Evolutionary conservation across 2,329 filamentous ascomycete genomes (phyloP).

Genomic region (Tolypocladium endophyticum): DNA sequence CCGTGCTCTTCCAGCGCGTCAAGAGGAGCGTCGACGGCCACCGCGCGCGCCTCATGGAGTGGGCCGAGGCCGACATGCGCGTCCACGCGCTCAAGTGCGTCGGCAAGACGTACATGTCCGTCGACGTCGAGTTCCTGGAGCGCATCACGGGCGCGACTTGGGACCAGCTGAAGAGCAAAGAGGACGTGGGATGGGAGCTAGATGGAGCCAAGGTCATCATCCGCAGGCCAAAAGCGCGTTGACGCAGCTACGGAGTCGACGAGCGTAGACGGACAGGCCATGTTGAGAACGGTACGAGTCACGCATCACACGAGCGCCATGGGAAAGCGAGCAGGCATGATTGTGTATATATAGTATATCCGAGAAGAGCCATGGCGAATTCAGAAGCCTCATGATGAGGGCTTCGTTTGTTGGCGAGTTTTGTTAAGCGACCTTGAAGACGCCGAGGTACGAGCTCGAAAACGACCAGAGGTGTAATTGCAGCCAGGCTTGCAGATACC

Average conservation of each 20-base stretch:
- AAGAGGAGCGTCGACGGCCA: slow-evolving; percentile 70
- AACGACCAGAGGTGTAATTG: neutral
- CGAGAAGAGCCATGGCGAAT: too few species aligned
- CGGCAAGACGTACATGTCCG: slow-evolving; percentile 67
- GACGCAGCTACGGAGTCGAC: slow-evolving; percentile 5
- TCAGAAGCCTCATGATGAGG: neutral
- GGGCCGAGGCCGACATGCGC: slow-evolving; percentile 64
- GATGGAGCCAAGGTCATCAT: slow-evolving; percentile 68
- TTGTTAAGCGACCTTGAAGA: neutral
- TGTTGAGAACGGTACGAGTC: neutral
- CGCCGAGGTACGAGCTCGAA: neutral
- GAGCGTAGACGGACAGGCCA: neutral
- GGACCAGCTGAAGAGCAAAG: slow-evolving; percentile 54
- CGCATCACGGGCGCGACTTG: slow-evolving; percentile 58
- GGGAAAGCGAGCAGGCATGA: neutral
- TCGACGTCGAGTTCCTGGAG: slow-evolving; percentile 61
- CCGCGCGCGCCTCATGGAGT: slow-evolving; percentile 68
- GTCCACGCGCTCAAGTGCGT: slow-evolving; percentile 78
- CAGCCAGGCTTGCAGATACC: neutral
- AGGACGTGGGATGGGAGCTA: slow-evolving; percentile 78
- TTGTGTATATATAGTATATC: neutral
- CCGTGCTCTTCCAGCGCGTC: slow-evolving; percentile 64
- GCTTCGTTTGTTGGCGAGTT: neutral
- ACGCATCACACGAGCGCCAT: neutral
- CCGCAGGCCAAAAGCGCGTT: slow-evolving; percentile 40